Evolutionary conservation across 768 basidiomycete species (phyloP).

Genomic region (Myochromella boudieri): DNA sequence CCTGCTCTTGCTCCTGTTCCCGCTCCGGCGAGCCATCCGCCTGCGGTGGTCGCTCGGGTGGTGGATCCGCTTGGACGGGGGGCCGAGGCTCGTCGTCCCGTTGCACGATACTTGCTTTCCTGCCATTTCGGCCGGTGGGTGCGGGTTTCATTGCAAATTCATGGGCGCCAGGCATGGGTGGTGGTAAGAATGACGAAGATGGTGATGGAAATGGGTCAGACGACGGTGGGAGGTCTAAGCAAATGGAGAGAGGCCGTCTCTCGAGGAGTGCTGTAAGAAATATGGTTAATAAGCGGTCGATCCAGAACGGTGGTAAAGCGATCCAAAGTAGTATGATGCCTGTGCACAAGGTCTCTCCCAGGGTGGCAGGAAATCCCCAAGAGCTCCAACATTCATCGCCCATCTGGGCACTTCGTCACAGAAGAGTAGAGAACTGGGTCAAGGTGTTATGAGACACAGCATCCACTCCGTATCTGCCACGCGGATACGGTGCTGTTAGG

Average conservation of each 20-base stretch:
- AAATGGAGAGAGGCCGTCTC: conserved; percentile 30
- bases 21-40: conserved; percentile 6
- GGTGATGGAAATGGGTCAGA: conserved; percentile 59
- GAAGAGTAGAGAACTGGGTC: neutral
- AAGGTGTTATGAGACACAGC: too few relatives aligned
- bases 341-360: too few relatives aligned
- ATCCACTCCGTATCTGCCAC: too few relatives aligned
- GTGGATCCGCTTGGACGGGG: conserved; percentile 9
- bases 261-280: neutral
- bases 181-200: conserved; percentile 66
- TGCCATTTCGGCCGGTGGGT: conserved; percentile 27
- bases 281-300: neutral
- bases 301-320: neutral
- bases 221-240: conserved; percentile 42
- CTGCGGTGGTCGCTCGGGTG: too few relatives aligned
- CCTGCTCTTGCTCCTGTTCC: neutral
- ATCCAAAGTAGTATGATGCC: too few relatives aligned
- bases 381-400: too few relatives aligned
- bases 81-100: conserved; percentile 8
- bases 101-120: conserved; percentile 14
- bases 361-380: too few relatives aligned
- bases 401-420: neutral
- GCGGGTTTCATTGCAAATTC: conserved; percentile 60
- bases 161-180: conserved; percentile 64
- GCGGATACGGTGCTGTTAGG: too few relatives aligned